Base-by-base conservation (phyloP, 2,329 filamentous ascomycete genomes). In the Claviceps sp. region DNA sequence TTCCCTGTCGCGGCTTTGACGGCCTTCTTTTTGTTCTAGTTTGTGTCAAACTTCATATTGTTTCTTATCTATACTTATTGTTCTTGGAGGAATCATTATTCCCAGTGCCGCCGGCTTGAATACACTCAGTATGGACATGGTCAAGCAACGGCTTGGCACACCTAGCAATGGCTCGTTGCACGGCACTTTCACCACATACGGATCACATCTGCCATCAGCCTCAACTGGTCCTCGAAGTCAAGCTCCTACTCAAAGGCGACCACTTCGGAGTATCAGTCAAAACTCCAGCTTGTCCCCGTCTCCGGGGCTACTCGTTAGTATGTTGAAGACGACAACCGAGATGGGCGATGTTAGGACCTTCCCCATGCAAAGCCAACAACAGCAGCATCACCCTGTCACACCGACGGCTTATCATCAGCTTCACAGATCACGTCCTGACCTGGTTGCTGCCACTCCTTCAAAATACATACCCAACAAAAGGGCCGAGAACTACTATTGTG, bases 261-360 rank as follows among this genome's bases (percentile, higher is more conserved):
- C 73, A 4, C 64, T 75, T 37, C 68, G 69, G 52, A 69, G 66
- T 57, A 65, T 74, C 53, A 69, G 70, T 48, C 69, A 73, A 52
- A 72, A 72, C 52, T 60, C 65, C 34, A 61, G 62, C 30, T 64
- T 75, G 49, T 67, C 74, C 14, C 68, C 65, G 46, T 75, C 70
- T 1, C 76, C 78, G 0, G 77, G 74, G 5, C 76, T 76, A 2
- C 65, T 82, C n/a, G 74, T 81, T 57, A 76, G 78, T 62, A 82
- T 84, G 80, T 68, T 84, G 54, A 83, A 78, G 65, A 83, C 76
- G 3, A 82, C 77, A 1, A 83, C 80, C 1, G 81, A 84, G 60
- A 81, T 79, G 8, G 80, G 80, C n/a, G 78, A 84, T 57, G 80
- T 81, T 57, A 79, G 78, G 4, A 65, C 77, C 48, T 82, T 82